Conservation (phyloP, 164 flowering plant species). For the Kalanchoe fedtschenkoi region DNA sequence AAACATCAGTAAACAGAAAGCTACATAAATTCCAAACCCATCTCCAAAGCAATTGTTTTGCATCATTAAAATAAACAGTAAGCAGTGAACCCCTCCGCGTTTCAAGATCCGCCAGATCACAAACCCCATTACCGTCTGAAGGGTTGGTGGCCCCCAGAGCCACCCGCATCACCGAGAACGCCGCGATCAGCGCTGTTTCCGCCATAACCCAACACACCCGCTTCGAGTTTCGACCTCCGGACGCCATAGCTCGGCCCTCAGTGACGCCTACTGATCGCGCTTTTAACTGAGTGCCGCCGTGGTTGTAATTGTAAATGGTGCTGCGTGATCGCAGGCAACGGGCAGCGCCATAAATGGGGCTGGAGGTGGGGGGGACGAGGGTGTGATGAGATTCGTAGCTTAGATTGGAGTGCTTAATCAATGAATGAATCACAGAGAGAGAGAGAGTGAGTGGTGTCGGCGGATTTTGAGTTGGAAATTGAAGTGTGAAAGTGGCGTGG, state of each 20-base stretch:
- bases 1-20: background rate
- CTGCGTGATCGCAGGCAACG: background rate
- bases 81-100: background rate
- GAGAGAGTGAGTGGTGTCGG: background rate
- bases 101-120: background rate
- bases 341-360: background rate
- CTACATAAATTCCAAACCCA: background rate
- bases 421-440: background rate
- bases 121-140: conserved; percentile 29
- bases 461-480: too few relatives aligned
- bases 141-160: conserved; percentile 26
- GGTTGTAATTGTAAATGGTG: background rate
- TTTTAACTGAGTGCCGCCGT: background rate
- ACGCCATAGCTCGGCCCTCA: background rate
- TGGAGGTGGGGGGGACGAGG: background rate
- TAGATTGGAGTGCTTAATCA: background rate
- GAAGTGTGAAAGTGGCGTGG: too few relatives aligned
- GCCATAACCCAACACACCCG: background rate
- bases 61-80: background rate
- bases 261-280: background rate
- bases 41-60: too few relatives aligned
- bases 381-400: background rate
- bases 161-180: background rate
- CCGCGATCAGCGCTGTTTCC: background rate
- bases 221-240: background rate